Base-by-base conservation (phyloP, 2,329 filamentous ascomycete genomes). In the Microthyrium microscopicum region DNA sequence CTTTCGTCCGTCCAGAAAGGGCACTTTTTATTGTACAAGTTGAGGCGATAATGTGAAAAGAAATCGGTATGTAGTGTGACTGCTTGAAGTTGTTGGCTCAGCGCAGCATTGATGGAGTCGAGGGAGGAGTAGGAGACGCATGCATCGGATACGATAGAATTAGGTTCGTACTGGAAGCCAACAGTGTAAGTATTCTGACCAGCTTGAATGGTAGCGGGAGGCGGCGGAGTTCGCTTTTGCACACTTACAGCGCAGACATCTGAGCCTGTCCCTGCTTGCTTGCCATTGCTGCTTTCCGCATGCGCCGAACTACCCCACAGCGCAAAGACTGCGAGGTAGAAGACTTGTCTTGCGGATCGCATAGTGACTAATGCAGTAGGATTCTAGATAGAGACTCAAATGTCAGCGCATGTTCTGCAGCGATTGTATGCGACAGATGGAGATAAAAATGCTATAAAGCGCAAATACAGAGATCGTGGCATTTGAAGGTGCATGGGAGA, bases 21-120 rank as follows among this genome's bases (percentile, higher is more conserved):
- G 50, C 89, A 98, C 57, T 72, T 73, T 56, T 89, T 93, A 56
- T 91, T 79, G 57, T 83, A 98, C 15, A 98, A 68, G 53, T 94
- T 95, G 29, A 98, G 62, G 37, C 89, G 77, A 61, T 95, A 98
- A 57, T 95, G 84, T 34, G 87, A 87, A 59, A 98, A 98, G 68
- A 94, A 98, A 57, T 98, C 89, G 54, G 87, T 92, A 34, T 79
- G 73, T 45, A 72, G 72, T 0, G 83, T 92, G 29, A 98, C 71
- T 35, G 81, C 77, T 46, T 81, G 70, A 44, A 98, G 61, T 33
- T 74, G 70, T 13, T 84, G 80, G 46, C 77, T 75, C 41, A 94
- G 66, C 39, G 72, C 68, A 43, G 65, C 57, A 57, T 95, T 98
- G 34, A 98, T 65, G 26, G 66, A 62, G 51, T 98, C 85, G 54